Percentiles rank a stretch among this genome's conserved stretches.
Conservation (phyloP, 495 filamentous ascomycete genomes). For the Staphylotrichum longicolle region DNA sequence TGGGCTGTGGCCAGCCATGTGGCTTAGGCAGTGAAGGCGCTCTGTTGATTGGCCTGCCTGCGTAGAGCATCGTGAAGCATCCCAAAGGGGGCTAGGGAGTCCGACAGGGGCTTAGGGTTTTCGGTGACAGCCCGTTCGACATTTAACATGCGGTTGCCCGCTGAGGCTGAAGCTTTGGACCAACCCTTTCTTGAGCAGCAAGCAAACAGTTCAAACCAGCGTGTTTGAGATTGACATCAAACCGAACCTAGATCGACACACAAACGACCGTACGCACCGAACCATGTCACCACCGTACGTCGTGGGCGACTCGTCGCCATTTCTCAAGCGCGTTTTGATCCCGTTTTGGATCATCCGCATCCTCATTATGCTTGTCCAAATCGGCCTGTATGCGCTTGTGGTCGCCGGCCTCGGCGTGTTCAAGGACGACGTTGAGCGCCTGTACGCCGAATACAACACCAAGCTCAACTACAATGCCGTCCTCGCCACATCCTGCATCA, state of each 20-base stretch:
- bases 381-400: conserved; percentile 26
- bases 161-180: too few species aligned
- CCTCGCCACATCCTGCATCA: conserved; percentile 24
- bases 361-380: conserved; percentile 36
- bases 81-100: not conserved
- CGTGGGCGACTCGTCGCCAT: conserved; percentile 36
- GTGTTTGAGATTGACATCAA: not conserved
- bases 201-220: not conserved
- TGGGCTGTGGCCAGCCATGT: conserved; percentile 3
- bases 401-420: conserved; percentile 22
- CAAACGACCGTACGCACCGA: not conserved
- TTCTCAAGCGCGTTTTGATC: conserved; percentile 59
- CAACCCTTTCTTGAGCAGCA: too few species aligned
- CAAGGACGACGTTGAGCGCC: conserved; percentile 17
- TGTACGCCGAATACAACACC: conserved; percentile 22
- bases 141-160: not conserved
- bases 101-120: not conserved
- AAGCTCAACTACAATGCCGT: conserved; percentile 10
- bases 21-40: not conserved
- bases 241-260: too few species aligned
- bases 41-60: not conserved
- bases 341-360: conserved; percentile 90
- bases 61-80: not conserved
- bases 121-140: not conserved
- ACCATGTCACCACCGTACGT: conserved; percentile 27